Evolutionary conservation across 345 rosid genomes (phyloP), one percentile per base, ranked within the genome.

Genomic region (Leavenworthia alabamica): DNA sequence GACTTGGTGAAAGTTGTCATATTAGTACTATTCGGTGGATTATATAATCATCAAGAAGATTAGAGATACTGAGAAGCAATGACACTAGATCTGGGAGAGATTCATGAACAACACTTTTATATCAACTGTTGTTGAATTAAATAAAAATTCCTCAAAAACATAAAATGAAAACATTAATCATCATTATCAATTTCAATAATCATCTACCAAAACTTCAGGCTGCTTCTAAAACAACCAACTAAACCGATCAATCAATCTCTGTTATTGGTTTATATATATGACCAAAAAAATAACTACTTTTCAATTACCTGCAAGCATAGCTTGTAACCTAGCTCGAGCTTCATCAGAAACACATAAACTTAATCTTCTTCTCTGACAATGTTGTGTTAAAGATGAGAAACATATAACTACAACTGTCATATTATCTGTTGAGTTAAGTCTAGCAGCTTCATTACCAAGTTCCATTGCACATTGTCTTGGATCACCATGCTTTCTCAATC

Each of bases 401-500:
- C 88, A 77, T 16, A 92, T 83, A 4, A 92, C 33, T 15, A 92
- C 89, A 8, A 81, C 88, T 0, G 95, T 86, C 73, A 92, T 58
- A 66, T 92, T 92, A 70, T 86, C 96, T 0, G 55, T 71, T 0
- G 87, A 82, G 50, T 73, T 77, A 7, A 93, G 80, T 72, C 73
- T 83, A 13, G 62, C 76, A 15, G 96, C 98, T 78, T 92, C 95
- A 48, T 77, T 81, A 0, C 90, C 87, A 17, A 92, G 77, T 64
- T 85, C 74, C 80, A 80, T 80, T 35, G 93, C 84, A 66, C 93
- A 82, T 40, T 64, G 64, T 40, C 79, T 76, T 44, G 86, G 81
- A 72, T 92, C 85, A 11, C 88, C 86, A 77, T 85, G 90, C 64
- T 83, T 78, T 48, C 81, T 93, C 14, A 92, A 86, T 47, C 79